Evolutionary conservation across 164 flowering plant species (phyloP).

Genomic region (Stephania cephalantha): DNA sequence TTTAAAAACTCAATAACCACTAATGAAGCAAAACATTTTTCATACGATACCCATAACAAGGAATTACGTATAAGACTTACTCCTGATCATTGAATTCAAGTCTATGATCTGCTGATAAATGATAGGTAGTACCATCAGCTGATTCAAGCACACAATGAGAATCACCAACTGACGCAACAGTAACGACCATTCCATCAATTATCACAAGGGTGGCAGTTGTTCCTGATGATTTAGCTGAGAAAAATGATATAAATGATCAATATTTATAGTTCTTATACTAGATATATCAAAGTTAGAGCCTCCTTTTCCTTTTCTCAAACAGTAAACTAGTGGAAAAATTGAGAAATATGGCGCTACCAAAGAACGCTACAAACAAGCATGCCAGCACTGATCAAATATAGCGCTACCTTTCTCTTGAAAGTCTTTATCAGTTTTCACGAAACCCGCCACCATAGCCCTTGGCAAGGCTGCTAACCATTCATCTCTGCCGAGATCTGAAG

Average conservation of each 20-base stretch:
- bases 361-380: neutral
- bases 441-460: conserved; percentile 94
- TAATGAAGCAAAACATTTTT: neutral
- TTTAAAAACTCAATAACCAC: conserved; percentile 5
- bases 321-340: neutral
- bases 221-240: conserved; percentile 81
- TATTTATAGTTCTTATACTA: neutral
- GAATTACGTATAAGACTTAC: conserved; percentile 36
- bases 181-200: conserved; percentile 89
- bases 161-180: conserved; percentile 97
- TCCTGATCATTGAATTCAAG: conserved; percentile 74
- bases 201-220: conserved; percentile 93
- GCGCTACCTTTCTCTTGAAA: conserved; percentile 74
- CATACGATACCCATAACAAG: neutral
- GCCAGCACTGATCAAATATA: neutral
- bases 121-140: conserved; percentile 65
- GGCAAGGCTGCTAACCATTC: conserved; percentile 93
- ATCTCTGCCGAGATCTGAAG: conserved; percentile 82
- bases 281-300: neutral
- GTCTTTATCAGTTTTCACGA: conserved; percentile 97
- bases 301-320: neutral
- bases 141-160: conserved; percentile 87
- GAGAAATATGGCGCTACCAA: neutral
- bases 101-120: conserved; percentile 84
- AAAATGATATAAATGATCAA: neutral